phyloP scores from a whole-genome alignment of 306 rosid species.

The Corylus avellana region DNA sequence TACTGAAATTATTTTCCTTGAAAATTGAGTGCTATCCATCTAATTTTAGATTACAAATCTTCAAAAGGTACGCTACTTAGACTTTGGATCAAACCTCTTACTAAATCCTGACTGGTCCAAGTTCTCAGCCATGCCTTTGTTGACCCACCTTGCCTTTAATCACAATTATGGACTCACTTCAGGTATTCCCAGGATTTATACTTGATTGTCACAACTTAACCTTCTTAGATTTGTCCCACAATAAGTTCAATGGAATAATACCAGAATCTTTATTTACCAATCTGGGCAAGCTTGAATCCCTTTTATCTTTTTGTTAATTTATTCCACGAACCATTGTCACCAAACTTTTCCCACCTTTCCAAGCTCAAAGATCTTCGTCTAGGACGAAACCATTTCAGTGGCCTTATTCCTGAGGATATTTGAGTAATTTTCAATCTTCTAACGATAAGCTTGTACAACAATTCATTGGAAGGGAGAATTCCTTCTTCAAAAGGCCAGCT shows the following conservation, averaged over 20 bases:
- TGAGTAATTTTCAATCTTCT: conserved; percentile 17
- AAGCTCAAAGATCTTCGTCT: conserved; percentile 52
- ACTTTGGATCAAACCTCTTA: conserved; percentile 45
- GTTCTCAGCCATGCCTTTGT: conserved; percentile 45
- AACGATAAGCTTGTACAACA: conserved; percentile 23
- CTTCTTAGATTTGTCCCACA: conserved; percentile 57
- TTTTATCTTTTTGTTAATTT: conserved; percentile 47
- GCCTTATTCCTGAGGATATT: conserved; percentile 43
- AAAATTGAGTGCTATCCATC: too few relatives aligned
- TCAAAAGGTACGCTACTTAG: conserved; percentile 53
- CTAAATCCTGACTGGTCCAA: conserved; percentile 45
- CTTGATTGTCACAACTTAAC: conserved; percentile 48
- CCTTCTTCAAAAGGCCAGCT: conserved; percentile 26
- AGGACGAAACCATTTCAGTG: conserved; percentile 37
- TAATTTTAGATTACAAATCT: conserved; percentile 50
- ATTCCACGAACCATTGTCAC: conserved; percentile 49
- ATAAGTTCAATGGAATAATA: conserved; percentile 35
- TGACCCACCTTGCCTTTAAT: conserved; percentile 43
- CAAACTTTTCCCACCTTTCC: conserved; percentile 54
- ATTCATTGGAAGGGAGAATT: not conserved
- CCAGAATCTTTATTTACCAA: conserved; percentile 49
- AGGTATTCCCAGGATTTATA: conserved; percentile 54
- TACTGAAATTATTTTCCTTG: too few relatives aligned
- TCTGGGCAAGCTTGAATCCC: conserved; percentile 53
- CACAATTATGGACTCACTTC: conserved; percentile 20